These are phyloP conservation scores for Amauroascus verrucosus DNA, from an alignment of 2,329 filamentous ascomycete species.

Conservation along the genomic window DNA sequence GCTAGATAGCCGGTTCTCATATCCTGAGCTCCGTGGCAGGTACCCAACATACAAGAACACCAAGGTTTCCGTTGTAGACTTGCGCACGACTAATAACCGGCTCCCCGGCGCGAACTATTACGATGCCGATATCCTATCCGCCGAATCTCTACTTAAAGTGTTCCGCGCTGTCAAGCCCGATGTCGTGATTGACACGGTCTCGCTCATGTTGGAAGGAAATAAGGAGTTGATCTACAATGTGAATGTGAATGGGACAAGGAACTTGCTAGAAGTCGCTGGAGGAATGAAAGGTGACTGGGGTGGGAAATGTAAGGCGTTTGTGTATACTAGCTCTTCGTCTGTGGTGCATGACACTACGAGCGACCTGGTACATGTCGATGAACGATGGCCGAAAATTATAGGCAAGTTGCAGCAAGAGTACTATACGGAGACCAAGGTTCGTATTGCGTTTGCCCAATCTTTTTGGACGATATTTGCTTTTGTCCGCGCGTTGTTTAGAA, in stretches of 20 bases:
- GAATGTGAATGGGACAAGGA: constrained; percentile 77
- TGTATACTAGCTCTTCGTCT: constrained; percentile 85
- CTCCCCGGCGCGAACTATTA: constrained; percentile 54
- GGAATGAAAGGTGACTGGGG: constrained; percentile 57
- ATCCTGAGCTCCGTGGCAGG: constrained; percentile 30
- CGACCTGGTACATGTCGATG: constrained; percentile 75
- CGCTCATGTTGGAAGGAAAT: constrained; percentile 46
- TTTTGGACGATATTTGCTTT: not conserved
- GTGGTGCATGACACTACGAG: constrained; percentile 71
- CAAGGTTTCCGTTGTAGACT: constrained; percentile 60
- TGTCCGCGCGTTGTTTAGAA: not conserved
- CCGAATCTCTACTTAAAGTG: constrained; percentile 49
- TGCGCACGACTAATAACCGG: constrained; percentile 60
- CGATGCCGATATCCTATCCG: constrained; percentile 67
- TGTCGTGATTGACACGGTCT: constrained; percentile 85
- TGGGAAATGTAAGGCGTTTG: constrained; percentile 55
- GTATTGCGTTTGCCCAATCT: constrained; percentile 10
- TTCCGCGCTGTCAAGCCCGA: constrained; percentile 61
- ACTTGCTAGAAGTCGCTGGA: constrained; percentile 57
- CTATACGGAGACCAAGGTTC: constrained; percentile 84
- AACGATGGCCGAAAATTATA: constrained; percentile 66
- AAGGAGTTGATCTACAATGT: constrained; percentile 63
- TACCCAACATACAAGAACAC: constrained; percentile 37
- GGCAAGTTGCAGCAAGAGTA: constrained; percentile 64
- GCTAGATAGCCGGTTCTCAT: constrained; percentile 29